Percentiles rank a stretch among this genome's conserved stretches.
Evolutionary conservation across 1,139 yeast species (phyloP).

Genomic region (Sugiyamaella castrensis): DNA sequence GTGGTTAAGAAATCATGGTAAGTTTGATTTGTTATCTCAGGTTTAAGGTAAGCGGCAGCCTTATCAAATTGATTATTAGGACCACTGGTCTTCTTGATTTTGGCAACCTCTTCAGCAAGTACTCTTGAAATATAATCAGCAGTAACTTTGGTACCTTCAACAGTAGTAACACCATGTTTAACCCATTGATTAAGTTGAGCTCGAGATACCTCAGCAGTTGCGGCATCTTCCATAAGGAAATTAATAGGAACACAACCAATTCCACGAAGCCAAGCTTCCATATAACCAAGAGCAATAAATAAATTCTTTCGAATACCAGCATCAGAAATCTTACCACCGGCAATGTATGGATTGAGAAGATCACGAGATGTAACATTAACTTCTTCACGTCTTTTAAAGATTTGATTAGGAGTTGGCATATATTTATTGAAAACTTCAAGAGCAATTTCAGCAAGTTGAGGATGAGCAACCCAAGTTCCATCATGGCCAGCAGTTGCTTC

Average conservation of each 20-base stretch:
- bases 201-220: conserved; percentile 83
- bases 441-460: conserved; percentile 72
- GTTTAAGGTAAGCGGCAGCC: conserved; percentile 35
- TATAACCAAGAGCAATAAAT: conserved; percentile 69
- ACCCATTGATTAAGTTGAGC: conserved; percentile 85
- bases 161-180: conserved; percentile 64
- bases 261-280: conserved; percentile 82
- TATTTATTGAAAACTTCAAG: conserved; percentile 73
- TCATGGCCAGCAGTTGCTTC: conserved; percentile 76
- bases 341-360: conserved; percentile 65
- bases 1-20: conserved; percentile 42
- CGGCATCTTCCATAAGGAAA: conserved; percentile 84
- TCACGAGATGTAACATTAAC: conserved; percentile 59
- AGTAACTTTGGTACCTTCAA: conserved; percentile 56
- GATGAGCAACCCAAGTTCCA: conserved; percentile 84
- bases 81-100: conserved; percentile 55
- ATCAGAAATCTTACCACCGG: conserved; percentile 65
- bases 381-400: conserved; percentile 52
- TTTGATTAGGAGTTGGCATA: conserved; percentile 84
- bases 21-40: conserved; percentile 36
- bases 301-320: conserved; percentile 70
- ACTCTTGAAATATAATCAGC: conserved; percentile 54
- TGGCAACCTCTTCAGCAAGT: conserved; percentile 59
- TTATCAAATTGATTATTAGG: conserved; percentile 55
- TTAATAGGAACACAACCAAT: conserved; percentile 80